A percentile compares a stretch with the other conserved stretches of the same genome.
phyloP scores from a whole-genome alignment of 2,329 filamentous ascomycete species.

The Ophiostoma himal-ulmi region DNA sequence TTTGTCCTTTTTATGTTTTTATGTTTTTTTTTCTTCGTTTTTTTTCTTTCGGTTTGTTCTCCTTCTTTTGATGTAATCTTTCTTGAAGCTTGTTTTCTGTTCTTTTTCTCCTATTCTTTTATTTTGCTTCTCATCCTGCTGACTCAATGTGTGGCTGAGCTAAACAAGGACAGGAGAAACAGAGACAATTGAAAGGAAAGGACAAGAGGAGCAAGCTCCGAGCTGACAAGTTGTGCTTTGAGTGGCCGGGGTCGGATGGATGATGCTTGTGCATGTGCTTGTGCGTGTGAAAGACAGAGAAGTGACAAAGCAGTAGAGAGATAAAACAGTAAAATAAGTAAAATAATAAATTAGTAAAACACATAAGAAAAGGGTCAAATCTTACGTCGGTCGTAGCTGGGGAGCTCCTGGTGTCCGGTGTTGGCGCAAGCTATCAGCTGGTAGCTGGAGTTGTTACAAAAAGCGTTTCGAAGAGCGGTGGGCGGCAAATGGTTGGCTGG shows the following conservation, averaged over 20 bases:
- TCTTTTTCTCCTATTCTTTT: background rate
- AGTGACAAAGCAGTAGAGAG: background rate
- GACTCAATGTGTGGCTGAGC: constrained; percentile 2
- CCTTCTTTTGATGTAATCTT: background rate
- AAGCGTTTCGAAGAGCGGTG: constrained; percentile 11
- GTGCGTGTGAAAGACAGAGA: background rate
- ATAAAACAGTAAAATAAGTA: background rate
- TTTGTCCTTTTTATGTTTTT: background rate
- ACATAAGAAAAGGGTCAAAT: background rate
- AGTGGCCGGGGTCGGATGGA: background rate
- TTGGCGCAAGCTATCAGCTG: background rate
- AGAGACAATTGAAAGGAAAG: background rate
- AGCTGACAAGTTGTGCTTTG: background rate
- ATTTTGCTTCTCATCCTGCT: background rate
- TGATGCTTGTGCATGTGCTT: background rate
- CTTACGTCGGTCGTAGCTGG: constrained; percentile 13
- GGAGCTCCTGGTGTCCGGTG: constrained; percentile 4
- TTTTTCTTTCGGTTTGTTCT: too few relatives aligned
- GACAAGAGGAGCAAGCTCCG: background rate
- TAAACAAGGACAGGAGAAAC: background rate
- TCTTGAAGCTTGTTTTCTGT: background rate
- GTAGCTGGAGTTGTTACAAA: constrained; percentile 11
- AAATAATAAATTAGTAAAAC: background rate
- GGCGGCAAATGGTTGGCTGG: constrained; percentile 7
- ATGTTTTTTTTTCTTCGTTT: background rate